Conservation (phyloP, 495 filamentous ascomycete genomes). For the Corynascus novoguineensis region DNA sequence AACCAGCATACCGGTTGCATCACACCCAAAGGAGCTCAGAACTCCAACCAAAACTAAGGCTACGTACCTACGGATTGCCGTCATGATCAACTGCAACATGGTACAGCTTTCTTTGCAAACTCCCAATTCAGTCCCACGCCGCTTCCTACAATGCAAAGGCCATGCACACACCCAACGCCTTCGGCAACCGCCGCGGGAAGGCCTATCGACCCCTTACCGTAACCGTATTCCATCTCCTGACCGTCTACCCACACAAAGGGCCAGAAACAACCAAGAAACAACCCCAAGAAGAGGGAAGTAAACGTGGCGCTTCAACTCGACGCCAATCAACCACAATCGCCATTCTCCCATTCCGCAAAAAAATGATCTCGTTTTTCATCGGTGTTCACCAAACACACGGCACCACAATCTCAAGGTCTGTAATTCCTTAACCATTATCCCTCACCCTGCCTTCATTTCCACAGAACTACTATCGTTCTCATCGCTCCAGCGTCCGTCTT, state of each 20-base stretch:
- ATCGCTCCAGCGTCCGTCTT: neutral
- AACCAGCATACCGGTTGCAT: neutral
- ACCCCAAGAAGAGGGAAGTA: neutral
- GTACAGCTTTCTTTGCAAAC: neutral
- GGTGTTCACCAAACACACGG: slow-evolving; percentile 1
- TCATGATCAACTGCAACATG: neutral
- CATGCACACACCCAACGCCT: slow-evolving; percentile 1
- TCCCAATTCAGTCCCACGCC: neutral
- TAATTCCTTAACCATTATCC: neutral
- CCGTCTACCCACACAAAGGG: neutral
- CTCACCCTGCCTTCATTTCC: neutral
- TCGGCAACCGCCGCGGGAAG: neutral
- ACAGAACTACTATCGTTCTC: neutral
- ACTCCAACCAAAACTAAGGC: slow-evolving; percentile 3
- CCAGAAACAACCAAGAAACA: neutral
- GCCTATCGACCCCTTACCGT: neutral
- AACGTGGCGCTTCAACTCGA: neutral
- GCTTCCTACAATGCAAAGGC: neutral
- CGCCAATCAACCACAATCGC: neutral
- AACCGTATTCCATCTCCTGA: neutral
- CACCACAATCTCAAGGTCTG: no score
- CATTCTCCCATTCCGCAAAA: neutral
- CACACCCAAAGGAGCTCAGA: neutral
- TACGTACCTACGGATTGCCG: neutral
- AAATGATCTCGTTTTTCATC: neutral